phyloP scores from a whole-genome alignment of 192 early-diverging fungal genomes.

The Coemansia sp. region DNA sequence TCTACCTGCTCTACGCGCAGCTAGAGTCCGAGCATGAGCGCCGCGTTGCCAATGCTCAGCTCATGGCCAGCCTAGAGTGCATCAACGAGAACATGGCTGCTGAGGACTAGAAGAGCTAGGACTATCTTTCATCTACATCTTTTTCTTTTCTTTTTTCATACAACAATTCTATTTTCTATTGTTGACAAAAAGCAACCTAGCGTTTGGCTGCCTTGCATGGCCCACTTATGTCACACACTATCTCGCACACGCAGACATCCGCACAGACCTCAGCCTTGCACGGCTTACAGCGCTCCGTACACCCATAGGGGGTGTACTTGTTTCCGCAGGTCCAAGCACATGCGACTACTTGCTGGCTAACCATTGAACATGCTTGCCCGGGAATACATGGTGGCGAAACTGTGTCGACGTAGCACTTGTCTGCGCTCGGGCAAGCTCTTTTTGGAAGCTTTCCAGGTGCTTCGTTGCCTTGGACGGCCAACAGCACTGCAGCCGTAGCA shows the following conservation, averaged over 20 bases:
- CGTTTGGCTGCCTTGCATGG: slow-evolving; percentile 21
- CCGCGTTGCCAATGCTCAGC: slow-evolving; percentile 59
- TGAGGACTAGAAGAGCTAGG: slow-evolving; percentile 20
- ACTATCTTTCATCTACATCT: slow-evolving; percentile 1
- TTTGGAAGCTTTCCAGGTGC: background rate
- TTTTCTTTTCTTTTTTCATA: slow-evolving; percentile 3
- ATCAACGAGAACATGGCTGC: slow-evolving; percentile 53
- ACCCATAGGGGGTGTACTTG: slow-evolving; percentile 5
- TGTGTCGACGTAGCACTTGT: slow-evolving; percentile 31
- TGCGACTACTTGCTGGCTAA: slow-evolving; percentile 11
- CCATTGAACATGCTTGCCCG: slow-evolving; percentile 17
- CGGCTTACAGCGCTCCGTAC: slow-evolving; percentile 34
- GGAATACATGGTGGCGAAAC: slow-evolving; percentile 14
- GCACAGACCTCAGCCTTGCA: slow-evolving; percentile 31
- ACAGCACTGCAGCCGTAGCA: background rate
- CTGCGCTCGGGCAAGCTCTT: slow-evolving; percentile 17
- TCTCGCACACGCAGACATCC: slow-evolving; percentile 33
- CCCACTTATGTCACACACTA: slow-evolving; percentile 21
- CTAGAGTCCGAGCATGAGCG: slow-evolving; percentile 88
- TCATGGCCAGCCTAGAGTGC: slow-evolving; percentile 52
- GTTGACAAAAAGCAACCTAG: background rate
- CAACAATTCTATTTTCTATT: background rate
- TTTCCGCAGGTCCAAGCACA: slow-evolving; percentile 29
- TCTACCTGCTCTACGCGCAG: slow-evolving; percentile 88
- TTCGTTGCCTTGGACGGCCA: background rate